These are phyloP conservation scores for Aureobasidium leucospermi DNA, from an alignment of 2,329 filamentous ascomycete genomes.

Conservation along the genomic window DNA sequence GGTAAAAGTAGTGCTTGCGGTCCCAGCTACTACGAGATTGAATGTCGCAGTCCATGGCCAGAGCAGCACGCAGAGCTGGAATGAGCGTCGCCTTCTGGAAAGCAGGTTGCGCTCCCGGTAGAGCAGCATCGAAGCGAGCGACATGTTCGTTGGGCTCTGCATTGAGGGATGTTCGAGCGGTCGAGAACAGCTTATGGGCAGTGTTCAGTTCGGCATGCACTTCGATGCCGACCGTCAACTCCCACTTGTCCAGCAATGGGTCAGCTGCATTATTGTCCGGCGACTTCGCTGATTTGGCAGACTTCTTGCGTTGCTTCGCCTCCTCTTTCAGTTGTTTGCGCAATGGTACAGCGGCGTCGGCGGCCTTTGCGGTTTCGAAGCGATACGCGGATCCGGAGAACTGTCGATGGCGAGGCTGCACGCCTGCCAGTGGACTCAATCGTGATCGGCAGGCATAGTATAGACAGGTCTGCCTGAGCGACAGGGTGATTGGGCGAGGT, in stretches of 20 bases:
- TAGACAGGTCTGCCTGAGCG: background rate
- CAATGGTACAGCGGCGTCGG: constrained; percentile 23
- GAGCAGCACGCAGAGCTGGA: constrained; percentile 81
- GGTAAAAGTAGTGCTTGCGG: constrained; percentile 98
- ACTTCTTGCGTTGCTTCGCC: constrained; percentile 27
- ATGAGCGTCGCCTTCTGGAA: constrained; percentile 80
- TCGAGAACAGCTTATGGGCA: constrained; percentile 79
- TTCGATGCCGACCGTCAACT: constrained; percentile 91
- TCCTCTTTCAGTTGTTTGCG: constrained; percentile 37
- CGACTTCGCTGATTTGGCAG: constrained; percentile 18
- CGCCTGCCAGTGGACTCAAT: background rate
- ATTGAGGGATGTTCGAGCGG: constrained; percentile 34
- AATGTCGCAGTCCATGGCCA: constrained; percentile 74
- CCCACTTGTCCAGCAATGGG: constrained; percentile 56
- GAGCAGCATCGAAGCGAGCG: constrained; percentile 77
- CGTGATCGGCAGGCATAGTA: background rate
- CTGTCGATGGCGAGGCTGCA: background rate
- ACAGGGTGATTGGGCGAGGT: background rate
- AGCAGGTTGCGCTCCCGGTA: constrained; percentile 78
- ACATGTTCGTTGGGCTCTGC: constrained; percentile 71
- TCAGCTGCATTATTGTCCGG: constrained; percentile 14
- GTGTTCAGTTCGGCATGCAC: constrained; percentile 96
- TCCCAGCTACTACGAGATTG: constrained; percentile 78
- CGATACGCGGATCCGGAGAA: background rate
- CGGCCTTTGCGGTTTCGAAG: constrained; percentile 7